Evolutionary conservation across 202 grass and related monocot genomes (phyloP).

Genomic region (Bolboschoenoplectus hybrid): DNA sequence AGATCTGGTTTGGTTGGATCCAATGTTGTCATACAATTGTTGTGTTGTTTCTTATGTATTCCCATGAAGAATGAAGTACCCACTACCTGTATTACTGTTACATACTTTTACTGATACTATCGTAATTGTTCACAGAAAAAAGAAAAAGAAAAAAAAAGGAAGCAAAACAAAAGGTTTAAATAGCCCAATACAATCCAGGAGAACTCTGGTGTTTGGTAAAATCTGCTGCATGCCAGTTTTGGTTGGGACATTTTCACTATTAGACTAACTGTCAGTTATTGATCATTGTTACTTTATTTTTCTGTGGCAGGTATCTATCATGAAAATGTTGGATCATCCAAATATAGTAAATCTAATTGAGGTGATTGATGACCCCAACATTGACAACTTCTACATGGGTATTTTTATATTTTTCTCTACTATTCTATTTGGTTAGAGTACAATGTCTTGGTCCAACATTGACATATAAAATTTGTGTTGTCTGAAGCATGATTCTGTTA

Average conservation of each 20-base stretch:
- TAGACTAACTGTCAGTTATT: slow-evolving; percentile 26
- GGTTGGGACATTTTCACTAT: not conserved
- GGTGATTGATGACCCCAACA: slow-evolving; percentile 79
- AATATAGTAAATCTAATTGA: slow-evolving; percentile 95
- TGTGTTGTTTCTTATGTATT: not conserved
- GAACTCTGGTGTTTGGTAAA: not conserved
- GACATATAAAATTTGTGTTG: not conserved
- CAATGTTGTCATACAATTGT: not conserved
- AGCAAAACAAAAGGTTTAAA: not conserved
- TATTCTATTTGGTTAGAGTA: slow-evolving; percentile 26
- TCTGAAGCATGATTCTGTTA: not conserved
- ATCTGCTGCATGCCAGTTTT: slow-evolving; percentile 16
- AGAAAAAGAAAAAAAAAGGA: not conserved
- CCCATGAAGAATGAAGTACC: not conserved
- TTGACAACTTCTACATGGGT: slow-evolving; percentile 96
- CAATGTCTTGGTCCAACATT: not conserved
- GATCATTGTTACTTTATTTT: slow-evolving; percentile 32
- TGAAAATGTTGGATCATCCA: slow-evolving; percentile 90
- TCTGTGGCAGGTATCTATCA: slow-evolving; percentile 75
- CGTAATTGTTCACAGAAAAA: not conserved
- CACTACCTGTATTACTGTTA: not conserved
- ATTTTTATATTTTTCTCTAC: slow-evolving; percentile 33
- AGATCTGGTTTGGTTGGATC: not conserved
- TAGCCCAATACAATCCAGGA: not conserved
- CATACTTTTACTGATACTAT: not conserved